Conservation (phyloP, 331 rosid species). For the Acacia concinna region DNA sequence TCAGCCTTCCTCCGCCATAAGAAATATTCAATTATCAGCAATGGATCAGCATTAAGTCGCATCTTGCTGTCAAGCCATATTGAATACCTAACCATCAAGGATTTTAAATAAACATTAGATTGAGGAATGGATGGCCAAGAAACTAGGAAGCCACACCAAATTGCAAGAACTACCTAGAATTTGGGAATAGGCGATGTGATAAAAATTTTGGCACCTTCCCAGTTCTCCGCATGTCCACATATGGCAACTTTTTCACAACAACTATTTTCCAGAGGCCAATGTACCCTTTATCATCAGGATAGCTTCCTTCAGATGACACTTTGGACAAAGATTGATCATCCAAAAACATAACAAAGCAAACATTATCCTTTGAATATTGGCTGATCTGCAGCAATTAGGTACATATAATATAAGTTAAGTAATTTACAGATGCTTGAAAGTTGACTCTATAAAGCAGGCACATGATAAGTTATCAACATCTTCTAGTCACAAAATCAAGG, state of each 20-base stretch:
- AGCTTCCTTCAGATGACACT: slow-evolving; percentile 69
- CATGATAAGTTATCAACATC: background rate
- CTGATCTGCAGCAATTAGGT: slow-evolving; percentile 66
- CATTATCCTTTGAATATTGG: slow-evolving; percentile 76
- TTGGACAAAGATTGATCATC: slow-evolving; percentile 77
- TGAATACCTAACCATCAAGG: slow-evolving; percentile 69
- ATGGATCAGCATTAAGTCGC: slow-evolving; percentile 85
- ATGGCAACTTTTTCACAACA: slow-evolving; percentile 75
- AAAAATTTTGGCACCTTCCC: slow-evolving; percentile 98
- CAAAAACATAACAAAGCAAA: slow-evolving; percentile 92
- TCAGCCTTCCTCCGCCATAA: slow-evolving; percentile 87
- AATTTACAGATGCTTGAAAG: slow-evolving; percentile 14
- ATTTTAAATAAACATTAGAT: slow-evolving; percentile 22
- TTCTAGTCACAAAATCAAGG: slow-evolving; percentile 22
- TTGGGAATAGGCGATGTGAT: slow-evolving; percentile 91
- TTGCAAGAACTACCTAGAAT: slow-evolving; percentile 63
- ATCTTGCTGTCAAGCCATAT: slow-evolving; percentile 98
- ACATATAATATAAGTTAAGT: slow-evolving; percentile 14
- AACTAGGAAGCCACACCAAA: slow-evolving; percentile 26
- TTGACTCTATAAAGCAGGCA: slow-evolving; percentile 8
- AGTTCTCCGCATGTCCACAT: slow-evolving; percentile 88
- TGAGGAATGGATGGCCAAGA: slow-evolving; percentile 25
- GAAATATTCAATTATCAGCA: slow-evolving; percentile 82
- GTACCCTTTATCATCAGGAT: slow-evolving; percentile 68
- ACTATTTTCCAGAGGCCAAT: slow-evolving; percentile 86